These are phyloP conservation scores for Metarhizium rileyi DNA, from an alignment of 2,329 filamentous ascomycete genomes.

Conservation along the genomic window DNA sequence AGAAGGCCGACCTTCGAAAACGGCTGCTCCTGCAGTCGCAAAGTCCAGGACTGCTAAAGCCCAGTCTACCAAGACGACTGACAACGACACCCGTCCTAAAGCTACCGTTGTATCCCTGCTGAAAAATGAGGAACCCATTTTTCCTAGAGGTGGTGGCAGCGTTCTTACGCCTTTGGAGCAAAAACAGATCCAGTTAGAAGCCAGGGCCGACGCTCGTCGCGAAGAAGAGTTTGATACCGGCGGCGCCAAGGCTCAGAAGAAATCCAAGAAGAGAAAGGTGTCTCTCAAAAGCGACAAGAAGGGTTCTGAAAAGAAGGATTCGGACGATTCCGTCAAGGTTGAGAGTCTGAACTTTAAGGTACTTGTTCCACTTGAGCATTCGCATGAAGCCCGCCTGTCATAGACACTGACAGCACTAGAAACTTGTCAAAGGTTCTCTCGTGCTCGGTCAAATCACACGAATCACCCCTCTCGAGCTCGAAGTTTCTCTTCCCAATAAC, in stretches of 20 bases:
- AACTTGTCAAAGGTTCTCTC: conserved; percentile 73
- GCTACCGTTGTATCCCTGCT: conserved; percentile 34
- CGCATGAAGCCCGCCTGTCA: not conserved
- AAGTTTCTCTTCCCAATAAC: conserved; percentile 84
- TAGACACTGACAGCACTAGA: conserved; percentile 39
- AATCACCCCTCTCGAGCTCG: conserved; percentile 70
- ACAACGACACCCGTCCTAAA: conserved; percentile 18
- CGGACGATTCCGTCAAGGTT: conserved; percentile 56
- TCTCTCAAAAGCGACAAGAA: conserved; percentile 43
- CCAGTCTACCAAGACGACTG: conserved; percentile 22
- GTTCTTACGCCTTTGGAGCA: conserved; percentile 87
- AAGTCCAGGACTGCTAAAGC: conserved; percentile 13
- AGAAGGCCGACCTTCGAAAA: conserved; percentile 39
- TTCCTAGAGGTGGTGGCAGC: conserved; percentile 86
- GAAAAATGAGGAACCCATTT: conserved; percentile 77
- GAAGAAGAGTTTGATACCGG: conserved; percentile 60
- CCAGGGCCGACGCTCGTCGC: conserved; percentile 82
- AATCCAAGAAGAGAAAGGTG: conserved; percentile 49
- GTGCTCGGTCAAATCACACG: conserved; percentile 79
- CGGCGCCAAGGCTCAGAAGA: conserved; percentile 30
- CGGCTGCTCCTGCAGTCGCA: conserved; percentile 21
- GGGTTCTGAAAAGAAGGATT: conserved; percentile 31
- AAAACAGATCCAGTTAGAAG: conserved; percentile 92
- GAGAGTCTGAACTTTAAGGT: conserved; percentile 88
- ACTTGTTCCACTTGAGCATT: conserved; percentile 16